A percentile compares a stretch with the other conserved stretches of the same genome.
These are phyloP conservation scores for Heterobasidion occidentale DNA, from an alignment of 1,284 basidiomycete genomes.

Conservation along the genomic window DNA sequence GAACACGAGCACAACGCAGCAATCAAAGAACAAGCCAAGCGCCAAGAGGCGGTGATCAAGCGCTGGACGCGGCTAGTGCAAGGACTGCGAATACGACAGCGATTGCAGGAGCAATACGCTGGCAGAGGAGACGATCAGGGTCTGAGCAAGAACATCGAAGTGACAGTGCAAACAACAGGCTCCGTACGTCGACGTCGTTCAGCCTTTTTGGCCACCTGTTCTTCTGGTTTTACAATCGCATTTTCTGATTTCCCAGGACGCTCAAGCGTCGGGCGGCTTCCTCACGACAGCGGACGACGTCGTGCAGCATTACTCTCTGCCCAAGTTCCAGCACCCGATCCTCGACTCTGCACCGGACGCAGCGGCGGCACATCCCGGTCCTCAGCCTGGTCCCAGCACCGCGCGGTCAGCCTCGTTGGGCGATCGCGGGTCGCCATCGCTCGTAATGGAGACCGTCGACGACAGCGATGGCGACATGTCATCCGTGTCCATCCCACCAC, in stretches of 20 bases:
- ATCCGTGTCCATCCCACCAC: slow-evolving; percentile 15
- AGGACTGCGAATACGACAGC: slow-evolving; percentile 78
- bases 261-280: slow-evolving; percentile 44
- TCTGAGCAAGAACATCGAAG: background rate
- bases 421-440: background rate
- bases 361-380: background rate
- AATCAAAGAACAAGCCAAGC: slow-evolving; percentile 71
- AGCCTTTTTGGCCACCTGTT: background rate
- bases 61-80: slow-evolving; percentile 87
- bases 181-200: background rate
- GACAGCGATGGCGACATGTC: slow-evolving; percentile 28
- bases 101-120: slow-evolving; percentile 79
- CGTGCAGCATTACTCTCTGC: slow-evolving; percentile 62
- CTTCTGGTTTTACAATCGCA: background rate
- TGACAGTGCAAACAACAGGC: background rate
- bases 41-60: slow-evolving; percentile 77
- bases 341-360: slow-evolving; percentile 10
- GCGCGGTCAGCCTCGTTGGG: background rate
- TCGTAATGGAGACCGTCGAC: slow-evolving; percentile 11
- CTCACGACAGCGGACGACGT: slow-evolving; percentile 65
- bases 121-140: slow-evolving; percentile 19
- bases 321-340: slow-evolving; percentile 42
- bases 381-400: background rate
- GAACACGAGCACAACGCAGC: slow-evolving; percentile 74
- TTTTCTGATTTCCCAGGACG: no score